Conservation (phyloP, 129 eudicot genomes). For the Scalesia atractyloides region DNA sequence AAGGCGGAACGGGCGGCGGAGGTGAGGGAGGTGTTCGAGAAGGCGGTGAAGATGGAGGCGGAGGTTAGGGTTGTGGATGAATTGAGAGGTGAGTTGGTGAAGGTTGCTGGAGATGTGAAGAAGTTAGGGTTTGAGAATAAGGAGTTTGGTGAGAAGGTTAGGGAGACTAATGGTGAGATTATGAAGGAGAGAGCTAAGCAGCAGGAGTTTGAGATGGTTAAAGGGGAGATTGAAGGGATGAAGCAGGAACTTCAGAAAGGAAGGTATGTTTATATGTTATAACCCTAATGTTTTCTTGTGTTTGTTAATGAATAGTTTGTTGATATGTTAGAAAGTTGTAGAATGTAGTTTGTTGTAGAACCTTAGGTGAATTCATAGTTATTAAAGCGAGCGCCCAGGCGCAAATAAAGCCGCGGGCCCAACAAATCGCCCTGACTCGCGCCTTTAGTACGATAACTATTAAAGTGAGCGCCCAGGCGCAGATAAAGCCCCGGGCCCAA, state of each 20-base stretch:
- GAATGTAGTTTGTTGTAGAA: neutral
- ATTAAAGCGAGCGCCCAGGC: too few relatives aligned
- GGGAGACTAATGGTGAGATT: conserved; percentile 37
- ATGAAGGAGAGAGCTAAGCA: conserved; percentile 28
- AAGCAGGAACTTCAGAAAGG: conserved; percentile 62
- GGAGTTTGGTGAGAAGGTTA: conserved; percentile 50
- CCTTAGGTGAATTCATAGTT: too few relatives aligned
- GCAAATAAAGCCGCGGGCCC: too few relatives aligned
- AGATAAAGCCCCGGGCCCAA: too few relatives aligned
- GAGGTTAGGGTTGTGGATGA: conserved; percentile 48
- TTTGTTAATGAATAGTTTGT: too few relatives aligned
- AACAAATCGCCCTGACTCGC: too few relatives aligned
- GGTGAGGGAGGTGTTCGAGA: conserved; percentile 58
- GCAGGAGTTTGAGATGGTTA: conserved; percentile 34
- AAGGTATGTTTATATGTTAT: conserved; percentile 51
- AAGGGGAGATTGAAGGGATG: conserved; percentile 55
- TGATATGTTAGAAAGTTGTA: too few relatives aligned
- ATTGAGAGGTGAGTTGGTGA: conserved; percentile 44
- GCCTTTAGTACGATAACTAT: too few relatives aligned
- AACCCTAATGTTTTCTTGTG: too few relatives aligned
- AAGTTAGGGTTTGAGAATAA: conserved; percentile 48
- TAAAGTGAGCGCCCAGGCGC: too few relatives aligned
- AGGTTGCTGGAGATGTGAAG: conserved; percentile 57
- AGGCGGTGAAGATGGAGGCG: conserved; percentile 52
- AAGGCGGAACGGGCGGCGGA: conserved; percentile 61